phyloP scores from a whole-genome alignment of 2,329 filamentous ascomycete species.

The Tolypocladium album region DNA sequence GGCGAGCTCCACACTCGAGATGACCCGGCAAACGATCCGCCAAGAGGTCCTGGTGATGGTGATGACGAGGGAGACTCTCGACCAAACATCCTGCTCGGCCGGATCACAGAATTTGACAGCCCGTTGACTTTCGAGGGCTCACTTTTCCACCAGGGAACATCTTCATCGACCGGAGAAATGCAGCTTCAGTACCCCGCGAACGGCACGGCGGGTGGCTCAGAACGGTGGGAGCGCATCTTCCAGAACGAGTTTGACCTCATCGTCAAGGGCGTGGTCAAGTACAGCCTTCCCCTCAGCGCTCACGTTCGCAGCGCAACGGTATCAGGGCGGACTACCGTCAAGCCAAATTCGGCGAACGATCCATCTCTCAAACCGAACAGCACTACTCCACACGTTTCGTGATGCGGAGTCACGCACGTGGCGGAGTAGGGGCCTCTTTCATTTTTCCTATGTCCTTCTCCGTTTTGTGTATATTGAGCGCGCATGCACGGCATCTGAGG shows the following conservation, averaged over 20 bases:
- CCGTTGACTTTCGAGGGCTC: conserved; percentile 83
- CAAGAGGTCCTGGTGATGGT: conserved; percentile 16
- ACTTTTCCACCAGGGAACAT: conserved; percentile 64
- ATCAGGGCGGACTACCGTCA: conserved; percentile 47
- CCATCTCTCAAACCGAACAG: conserved; percentile 65
- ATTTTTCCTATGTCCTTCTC: conserved; percentile 11
- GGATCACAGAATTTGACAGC: conserved; percentile 77
- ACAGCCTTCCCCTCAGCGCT: conserved; percentile 54
- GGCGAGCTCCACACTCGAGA: conserved; percentile 16
- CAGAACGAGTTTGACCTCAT: conserved; percentile 91
- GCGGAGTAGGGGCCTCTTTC: neutral
- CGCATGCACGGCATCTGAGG: conserved; percentile 23
- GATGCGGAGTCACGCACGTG: neutral
- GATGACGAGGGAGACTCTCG: conserved; percentile 50
- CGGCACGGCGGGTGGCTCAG: conserved; percentile 72
- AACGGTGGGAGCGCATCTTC: conserved; percentile 83
- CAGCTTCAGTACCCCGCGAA: conserved; percentile 79
- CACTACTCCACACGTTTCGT: conserved; percentile 32
- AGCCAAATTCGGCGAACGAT: conserved; percentile 51
- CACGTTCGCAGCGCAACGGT: conserved; percentile 49
- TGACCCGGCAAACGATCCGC: conserved; percentile 25
- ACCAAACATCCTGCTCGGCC: conserved; percentile 86
- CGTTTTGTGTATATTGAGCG: conserved; percentile 22
- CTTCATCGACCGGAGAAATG: conserved; percentile 71
- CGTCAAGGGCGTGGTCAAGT: conserved; percentile 81